Evolutionary conservation across 2,329 filamentous ascomycete genomes (phyloP), one percentile per base, ranked within the genome.

Genomic region (Scleromitrula shiraiana): DNA sequence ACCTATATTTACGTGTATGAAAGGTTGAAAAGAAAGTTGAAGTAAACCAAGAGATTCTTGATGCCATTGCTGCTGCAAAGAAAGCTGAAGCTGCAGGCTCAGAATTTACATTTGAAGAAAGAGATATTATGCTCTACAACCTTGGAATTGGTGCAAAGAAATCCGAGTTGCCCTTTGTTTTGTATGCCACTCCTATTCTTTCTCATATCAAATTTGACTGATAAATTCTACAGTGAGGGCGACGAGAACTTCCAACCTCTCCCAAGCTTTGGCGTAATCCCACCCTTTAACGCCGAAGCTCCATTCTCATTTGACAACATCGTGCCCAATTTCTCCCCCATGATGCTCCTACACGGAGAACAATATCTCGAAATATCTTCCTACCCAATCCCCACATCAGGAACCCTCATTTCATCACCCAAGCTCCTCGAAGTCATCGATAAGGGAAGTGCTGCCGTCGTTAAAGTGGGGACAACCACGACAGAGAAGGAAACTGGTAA

Each of bases 261-360:
- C 45, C 93, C 93, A 45, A 94, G 89, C n/a, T 98, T 87, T 62
- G 93, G 90, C 65, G 93, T 97, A 53, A 83, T 98, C 60, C 93
- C 93, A n/a, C 85, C 83, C 61, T 96, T 97, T 72, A 85, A 85
- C 70, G 83, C 88, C 52, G 76, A 85, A 57, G 73, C 82, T 52
- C 88, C 91, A 23, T 97, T 85, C 73, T 81, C 75, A 67, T 77
- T 93, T 61, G 79, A 82, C 63, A 80, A 90, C 49, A 78, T 98
- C 53, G 85, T 97, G 23, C 89, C 90, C 66, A 95, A 97, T 76
- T 98, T 96, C 75, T 88, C 81, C 30, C 91, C 90, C 53, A 96
- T 95, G 88, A 96, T 96, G 89, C 81, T 98, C 42, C 84, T 98
- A 20, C 93, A 98, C 72, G 93, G 93, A 64, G 93, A 98, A 75